Base-by-base conservation (phyloP, 2,329 filamentous ascomycete genomes). In the Xenoacremonium recifei region DNA sequence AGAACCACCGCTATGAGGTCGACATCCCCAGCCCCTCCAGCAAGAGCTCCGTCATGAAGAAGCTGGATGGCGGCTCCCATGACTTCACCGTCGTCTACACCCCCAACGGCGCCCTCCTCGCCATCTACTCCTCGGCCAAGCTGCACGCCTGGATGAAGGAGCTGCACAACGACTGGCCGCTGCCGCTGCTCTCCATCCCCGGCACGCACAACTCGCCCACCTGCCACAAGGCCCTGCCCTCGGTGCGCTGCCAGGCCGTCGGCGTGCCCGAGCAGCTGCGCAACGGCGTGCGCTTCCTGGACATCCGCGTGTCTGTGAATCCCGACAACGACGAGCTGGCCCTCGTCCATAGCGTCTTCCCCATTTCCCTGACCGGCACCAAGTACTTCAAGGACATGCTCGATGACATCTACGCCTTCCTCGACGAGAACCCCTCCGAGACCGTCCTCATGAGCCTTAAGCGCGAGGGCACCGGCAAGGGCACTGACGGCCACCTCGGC, bases 181-280 rank as follows among this genome's bases (percentile, higher is more conserved):
- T 97, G 4, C 87, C 88, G 1, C 77, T 85, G 3, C 80, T 99
- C 37, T 93, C 87, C 37, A 93, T 97, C 49, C 93, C 93, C 0
- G 93, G 93, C 50, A 96, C 93, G 0, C 93, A 99, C 73, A 97
- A 99, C 69, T 89, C 87, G 15, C 89, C 93, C 6, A 95, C 91
- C 9, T 85, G 80, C 68, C 77, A 95, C 71, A 77, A 80, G 36
- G 91, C 93, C 11, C 77, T 96, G 5, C 93, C 93, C 2, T 95
- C 89, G 2, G 93, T 97, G 27, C 86, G 93, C 29, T 97, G 93
- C 66, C 93, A 99, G 69, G 84, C 87, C 23, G 89, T 91, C 15
- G 74, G 80, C 47, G 76, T 95, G 5, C 73, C 75, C 36, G 80
- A 85, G 39, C 93, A 99, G 67, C 80, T 99, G 20, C 75, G 83